phyloP scores from a whole-genome alignment of 176 grass and related monocot genomes.

The Elaeis guineensis region DNA sequence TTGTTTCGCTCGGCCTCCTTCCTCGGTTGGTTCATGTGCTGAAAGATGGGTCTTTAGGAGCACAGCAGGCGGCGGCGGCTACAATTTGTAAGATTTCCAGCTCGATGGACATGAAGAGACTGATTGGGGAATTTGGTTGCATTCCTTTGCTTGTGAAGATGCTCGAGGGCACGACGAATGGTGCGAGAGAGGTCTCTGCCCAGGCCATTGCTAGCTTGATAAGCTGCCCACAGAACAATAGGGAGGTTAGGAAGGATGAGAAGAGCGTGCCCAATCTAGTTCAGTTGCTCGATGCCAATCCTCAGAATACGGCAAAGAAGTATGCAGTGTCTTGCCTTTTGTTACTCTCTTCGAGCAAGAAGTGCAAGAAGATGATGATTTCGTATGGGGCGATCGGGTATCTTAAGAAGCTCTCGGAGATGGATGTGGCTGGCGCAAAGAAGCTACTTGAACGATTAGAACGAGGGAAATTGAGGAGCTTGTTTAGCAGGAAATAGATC shows the following conservation, averaged over 20 bases:
- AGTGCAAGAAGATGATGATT: conserved; percentile 19
- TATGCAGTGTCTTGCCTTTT: conserved; percentile 3
- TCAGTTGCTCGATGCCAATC: conserved; percentile 1
- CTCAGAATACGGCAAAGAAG: conserved; percentile 12
- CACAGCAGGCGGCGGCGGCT: background rate
- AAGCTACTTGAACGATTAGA: conserved; percentile 14
- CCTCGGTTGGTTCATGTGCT: conserved; percentile 4
- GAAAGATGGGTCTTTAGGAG: conserved; percentile 6
- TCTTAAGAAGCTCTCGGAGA: conserved; percentile 14
- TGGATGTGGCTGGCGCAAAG: conserved; percentile 3
- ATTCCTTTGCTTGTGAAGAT: conserved; percentile 1
- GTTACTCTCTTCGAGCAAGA: conserved; percentile 13
- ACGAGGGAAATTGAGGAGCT: background rate
- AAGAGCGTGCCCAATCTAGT: background rate
- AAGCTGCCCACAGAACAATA: conserved; percentile 6
- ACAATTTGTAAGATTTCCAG: conserved; percentile 6
- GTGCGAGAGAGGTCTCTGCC: conserved; percentile 2
- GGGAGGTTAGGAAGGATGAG: conserved; percentile 10
- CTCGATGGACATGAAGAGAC: background rate
- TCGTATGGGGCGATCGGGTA: conserved; percentile 12
- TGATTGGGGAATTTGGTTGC: conserved; percentile 4
- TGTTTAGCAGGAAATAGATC: conserved; percentile 7
- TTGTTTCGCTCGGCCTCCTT: background rate
- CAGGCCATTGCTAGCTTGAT: conserved; percentile 6
- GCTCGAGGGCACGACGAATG: conserved; percentile 5